A percentile compares a stretch with the other conserved stretches of the same genome.
Evolutionary conservation across 805 yeast species (phyloP).

Genomic region (Hanseniaspora lachancei): DNA sequence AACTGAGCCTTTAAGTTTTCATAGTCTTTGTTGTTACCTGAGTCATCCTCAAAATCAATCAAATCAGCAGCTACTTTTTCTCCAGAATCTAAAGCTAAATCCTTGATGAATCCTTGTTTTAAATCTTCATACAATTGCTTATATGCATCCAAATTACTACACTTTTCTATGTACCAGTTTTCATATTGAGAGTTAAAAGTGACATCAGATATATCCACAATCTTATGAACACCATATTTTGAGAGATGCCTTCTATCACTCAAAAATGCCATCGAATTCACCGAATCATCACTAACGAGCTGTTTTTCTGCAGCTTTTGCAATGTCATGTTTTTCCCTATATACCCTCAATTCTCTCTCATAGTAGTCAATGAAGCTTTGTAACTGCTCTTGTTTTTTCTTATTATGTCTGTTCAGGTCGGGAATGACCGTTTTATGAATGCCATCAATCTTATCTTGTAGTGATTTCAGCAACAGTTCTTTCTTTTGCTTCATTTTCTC

Average conservation of each 20-base stretch:
- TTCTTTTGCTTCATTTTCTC: background rate
- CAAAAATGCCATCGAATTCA: background rate
- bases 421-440: background rate
- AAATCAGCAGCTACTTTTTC: background rate
- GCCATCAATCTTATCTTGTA: background rate
- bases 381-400: background rate
- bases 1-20: background rate
- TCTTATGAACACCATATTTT: background rate
- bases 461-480: background rate
- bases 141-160: background rate
- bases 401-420: background rate
- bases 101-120: background rate
- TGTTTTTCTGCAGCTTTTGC: background rate
- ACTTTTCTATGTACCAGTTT: background rate
- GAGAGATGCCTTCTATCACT: background rate
- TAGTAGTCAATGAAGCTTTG: background rate
- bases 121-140: background rate
- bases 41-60: background rate
- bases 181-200: background rate
- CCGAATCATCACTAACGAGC: background rate
- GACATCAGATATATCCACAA: slow-evolving; percentile 2
- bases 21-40: background rate
- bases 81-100: background rate
- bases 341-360: background rate
- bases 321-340: background rate